Conservation (phyloP, 192 early-diverging fungal genomes). For the Radiomyces spectabilis region DNA sequence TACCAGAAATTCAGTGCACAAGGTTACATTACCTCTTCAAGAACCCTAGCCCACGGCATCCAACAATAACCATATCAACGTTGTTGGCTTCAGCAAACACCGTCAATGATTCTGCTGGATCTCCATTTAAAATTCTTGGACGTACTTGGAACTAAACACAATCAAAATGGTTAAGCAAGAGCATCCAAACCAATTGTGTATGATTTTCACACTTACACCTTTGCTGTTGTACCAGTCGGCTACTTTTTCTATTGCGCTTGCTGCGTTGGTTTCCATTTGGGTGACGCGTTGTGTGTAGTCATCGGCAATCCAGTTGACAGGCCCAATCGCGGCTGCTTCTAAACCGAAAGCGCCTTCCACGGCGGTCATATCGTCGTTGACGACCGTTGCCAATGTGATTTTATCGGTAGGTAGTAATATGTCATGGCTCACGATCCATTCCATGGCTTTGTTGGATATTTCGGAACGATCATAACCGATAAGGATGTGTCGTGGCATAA, state of each 20-base stretch:
- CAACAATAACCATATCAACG: constrained; percentile 1
- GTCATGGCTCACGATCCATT: background rate
- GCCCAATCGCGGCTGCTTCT: constrained; percentile 1
- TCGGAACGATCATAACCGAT: constrained; percentile 4
- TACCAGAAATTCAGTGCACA: background rate
- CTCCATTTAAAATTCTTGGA: background rate
- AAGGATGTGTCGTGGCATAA: background rate
- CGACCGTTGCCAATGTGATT: background rate
- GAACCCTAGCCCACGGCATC: background rate
- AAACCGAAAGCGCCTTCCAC: constrained; percentile 2
- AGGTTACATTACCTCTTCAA: background rate
- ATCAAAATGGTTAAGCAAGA: background rate
- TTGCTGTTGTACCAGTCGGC: background rate
- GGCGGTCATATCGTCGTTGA: background rate
- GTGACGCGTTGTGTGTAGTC: background rate
- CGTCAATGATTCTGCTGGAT: background rate
- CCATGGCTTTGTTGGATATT: background rate
- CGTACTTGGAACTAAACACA: background rate
- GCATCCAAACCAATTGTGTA: background rate
- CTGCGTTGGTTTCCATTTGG: background rate
- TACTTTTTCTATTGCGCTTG: background rate
- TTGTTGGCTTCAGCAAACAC: background rate
- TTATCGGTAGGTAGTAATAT: background rate
- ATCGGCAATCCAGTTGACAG: background rate
- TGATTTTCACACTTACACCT: background rate